Conservation (phyloP, 306 rosid genomes). For the Vigna reflexopilosa region DNA sequence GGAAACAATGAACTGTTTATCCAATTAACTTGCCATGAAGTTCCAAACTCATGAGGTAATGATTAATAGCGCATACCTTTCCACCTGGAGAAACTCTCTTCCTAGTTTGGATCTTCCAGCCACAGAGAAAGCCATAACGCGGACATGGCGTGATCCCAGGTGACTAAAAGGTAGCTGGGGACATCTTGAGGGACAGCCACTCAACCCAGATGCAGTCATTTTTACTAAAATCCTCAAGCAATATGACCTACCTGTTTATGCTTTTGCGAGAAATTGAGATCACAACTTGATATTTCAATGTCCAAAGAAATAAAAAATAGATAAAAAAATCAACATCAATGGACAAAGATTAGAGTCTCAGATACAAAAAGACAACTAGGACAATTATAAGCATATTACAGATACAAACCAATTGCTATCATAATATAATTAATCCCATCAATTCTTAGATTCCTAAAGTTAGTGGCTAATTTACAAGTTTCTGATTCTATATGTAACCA, state of each 20-base stretch:
- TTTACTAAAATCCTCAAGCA: conserved; percentile 27
- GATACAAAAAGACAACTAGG: not conserved
- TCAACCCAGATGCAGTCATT: conserved; percentile 72
- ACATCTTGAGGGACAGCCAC: conserved; percentile 66
- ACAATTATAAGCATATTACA: not conserved
- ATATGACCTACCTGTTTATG: not conserved
- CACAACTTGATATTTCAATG: conserved; percentile 39
- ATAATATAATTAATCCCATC: not conserved
- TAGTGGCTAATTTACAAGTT: not conserved
- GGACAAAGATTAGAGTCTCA: not conserved
- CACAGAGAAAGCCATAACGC: conserved; percentile 40
- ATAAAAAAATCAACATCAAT: conserved; percentile 23
- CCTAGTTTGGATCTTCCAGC: conserved; percentile 45
- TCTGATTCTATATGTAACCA: not conserved
- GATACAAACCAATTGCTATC: conserved; percentile 13
- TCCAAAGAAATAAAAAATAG: not conserved
- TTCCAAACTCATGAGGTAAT: conserved; percentile 32
- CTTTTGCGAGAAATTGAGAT: conserved; percentile 29
- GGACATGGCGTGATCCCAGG: conserved; percentile 40
- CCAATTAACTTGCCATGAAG: conserved; percentile 20
- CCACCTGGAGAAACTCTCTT: conserved; percentile 43
- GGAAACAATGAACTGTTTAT: conserved; percentile 12
- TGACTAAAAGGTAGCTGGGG: conserved; percentile 52
- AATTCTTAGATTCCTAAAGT: conserved; percentile 8
- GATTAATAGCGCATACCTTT: conserved; percentile 57